A percentile compares a stretch with the other conserved stretches of the same genome.
These are phyloP conservation scores for Starmera quercuum DNA, from an alignment of 805 yeast genomes.

Conservation along the genomic window DNA sequence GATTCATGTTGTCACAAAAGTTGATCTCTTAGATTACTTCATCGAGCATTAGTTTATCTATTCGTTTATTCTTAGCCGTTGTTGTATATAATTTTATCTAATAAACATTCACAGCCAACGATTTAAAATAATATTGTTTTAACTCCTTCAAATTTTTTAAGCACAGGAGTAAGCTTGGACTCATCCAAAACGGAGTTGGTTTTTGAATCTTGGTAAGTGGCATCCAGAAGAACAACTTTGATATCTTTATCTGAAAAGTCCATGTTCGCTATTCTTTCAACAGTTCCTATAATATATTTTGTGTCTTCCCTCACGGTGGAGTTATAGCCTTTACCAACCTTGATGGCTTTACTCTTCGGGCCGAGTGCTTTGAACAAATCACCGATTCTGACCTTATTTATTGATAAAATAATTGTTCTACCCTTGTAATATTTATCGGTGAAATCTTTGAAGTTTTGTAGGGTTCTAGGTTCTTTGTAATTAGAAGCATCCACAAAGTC, in stretches of 20 bases:
- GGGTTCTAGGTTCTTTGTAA: slow-evolving; percentile 42
- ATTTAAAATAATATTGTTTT: slow-evolving; percentile 18
- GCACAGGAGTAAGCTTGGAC: slow-evolving; percentile 12
- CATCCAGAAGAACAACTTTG: slow-evolving; percentile 19
- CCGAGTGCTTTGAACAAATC: slow-evolving; percentile 64
- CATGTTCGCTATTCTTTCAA: slow-evolving; percentile 14
- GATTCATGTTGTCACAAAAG: slow-evolving; percentile 80
- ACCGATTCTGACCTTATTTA: slow-evolving; percentile 84
- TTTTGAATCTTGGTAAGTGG: slow-evolving; percentile 19
- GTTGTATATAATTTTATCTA: too few relatives aligned
- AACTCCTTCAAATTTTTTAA: slow-evolving; percentile 17
- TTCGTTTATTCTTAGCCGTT: too few relatives aligned
- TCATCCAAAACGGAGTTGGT: slow-evolving; percentile 19
- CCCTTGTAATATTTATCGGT: slow-evolving; percentile 42
- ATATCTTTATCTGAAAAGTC: slow-evolving; percentile 12
- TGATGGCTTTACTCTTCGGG: slow-evolving; percentile 17
- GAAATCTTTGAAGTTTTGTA: slow-evolving; percentile 50
- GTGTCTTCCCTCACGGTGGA: slow-evolving; percentile 18
- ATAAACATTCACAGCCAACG: too few relatives aligned
- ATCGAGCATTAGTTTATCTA: slow-evolving; percentile 10
- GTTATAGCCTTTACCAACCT: slow-evolving; percentile 21
- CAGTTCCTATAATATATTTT: slow-evolving; percentile 19
- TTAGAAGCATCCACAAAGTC: slow-evolving; percentile 58
- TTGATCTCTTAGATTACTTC: slow-evolving; percentile 59
- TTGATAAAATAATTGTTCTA: slow-evolving; percentile 43